Evolutionary conservation across 768 basidiomycete genomes (phyloP), one percentile per base, ranked within the genome.

Genomic region (Vararia minispora): DNA sequence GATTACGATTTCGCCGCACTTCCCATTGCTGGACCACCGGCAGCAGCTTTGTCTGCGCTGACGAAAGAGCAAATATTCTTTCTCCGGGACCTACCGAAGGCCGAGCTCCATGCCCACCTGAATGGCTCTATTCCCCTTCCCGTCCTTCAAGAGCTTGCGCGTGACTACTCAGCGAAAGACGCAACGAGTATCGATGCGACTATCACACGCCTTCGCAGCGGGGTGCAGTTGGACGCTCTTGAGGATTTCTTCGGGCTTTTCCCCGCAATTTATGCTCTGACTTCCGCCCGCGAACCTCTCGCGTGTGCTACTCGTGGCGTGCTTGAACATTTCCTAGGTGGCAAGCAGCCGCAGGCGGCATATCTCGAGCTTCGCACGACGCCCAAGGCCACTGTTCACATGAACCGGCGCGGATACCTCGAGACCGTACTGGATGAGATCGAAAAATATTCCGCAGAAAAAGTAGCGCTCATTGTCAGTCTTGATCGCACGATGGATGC

Each of bases 351-450:
- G 0, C 71, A 84, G 38, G 87, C 79, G 42, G 58, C 58, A 4
- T 87, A 87, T 51, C 64, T 91, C 24, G 88, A 90, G 52, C 68
- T 90, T n/a, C 74, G 88, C n/a, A 77, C 76, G 8, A 88, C 82
- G 0, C 88, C 86, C 0, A 68, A 77, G 30, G 60, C 52, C 52
- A 82, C 75, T 0, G 40, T 54, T 0, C 46, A 64, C 4, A 83
- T 88, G 79, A 65, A 62, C 6, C 63, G 76, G 7, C 57, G 64
- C 41, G 54, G 62, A 29, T 91, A 90, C 53, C 58, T 90, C 17
- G 61, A 66, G 27, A 63, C 72, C 1, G 82, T 91, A 0, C 63
- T 90, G 11, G 65, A 60, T 8, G 78, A 80, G 52, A 54, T 85
- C 16, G 76, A 78, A 40, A 55, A 50, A n/a, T 86, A 76, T 49